Evolutionary conservation across 306 rosid genomes (phyloP).

Genomic region (Rubus idaeus): DNA sequence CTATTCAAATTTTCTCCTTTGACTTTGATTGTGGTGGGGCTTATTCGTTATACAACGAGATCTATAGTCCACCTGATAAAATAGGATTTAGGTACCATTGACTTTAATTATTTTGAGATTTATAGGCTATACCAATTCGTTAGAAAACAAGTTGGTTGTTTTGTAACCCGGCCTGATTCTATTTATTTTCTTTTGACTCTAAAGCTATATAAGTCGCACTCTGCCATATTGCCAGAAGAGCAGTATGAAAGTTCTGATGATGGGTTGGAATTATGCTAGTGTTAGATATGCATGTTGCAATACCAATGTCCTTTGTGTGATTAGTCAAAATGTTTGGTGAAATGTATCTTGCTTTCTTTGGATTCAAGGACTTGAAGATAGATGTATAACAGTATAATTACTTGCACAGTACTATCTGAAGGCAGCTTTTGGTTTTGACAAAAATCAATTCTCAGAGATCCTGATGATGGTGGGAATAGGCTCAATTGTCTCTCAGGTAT

Average conservation of each 20-base stretch:
- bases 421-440: slow-evolving; percentile 70
- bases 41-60: background rate
- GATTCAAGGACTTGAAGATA: slow-evolving; percentile 21
- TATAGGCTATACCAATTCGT: background rate
- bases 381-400: slow-evolving; percentile 12
- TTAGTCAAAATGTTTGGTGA: background rate
- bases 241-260: background rate
- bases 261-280: background rate
- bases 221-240: background rate
- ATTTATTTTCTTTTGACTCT: background rate
- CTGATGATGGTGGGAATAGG: slow-evolving; percentile 69
- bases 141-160: background rate
- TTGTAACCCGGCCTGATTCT: background rate
- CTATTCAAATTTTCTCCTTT: background rate
- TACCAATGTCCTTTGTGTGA: background rate
- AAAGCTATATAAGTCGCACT: background rate
- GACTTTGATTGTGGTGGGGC: background rate
- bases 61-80: background rate
- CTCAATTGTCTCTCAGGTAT: slow-evolving; percentile 80
- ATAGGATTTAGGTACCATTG: background rate
- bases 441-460: slow-evolving; percentile 77
- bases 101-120: background rate
- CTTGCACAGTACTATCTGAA: slow-evolving; percentile 76
- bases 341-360: slow-evolving; percentile 1
- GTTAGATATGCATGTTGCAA: background rate